Evolutionary conservation across 805 yeast species (phyloP).

Genomic region (Candida nonsorbophila): DNA sequence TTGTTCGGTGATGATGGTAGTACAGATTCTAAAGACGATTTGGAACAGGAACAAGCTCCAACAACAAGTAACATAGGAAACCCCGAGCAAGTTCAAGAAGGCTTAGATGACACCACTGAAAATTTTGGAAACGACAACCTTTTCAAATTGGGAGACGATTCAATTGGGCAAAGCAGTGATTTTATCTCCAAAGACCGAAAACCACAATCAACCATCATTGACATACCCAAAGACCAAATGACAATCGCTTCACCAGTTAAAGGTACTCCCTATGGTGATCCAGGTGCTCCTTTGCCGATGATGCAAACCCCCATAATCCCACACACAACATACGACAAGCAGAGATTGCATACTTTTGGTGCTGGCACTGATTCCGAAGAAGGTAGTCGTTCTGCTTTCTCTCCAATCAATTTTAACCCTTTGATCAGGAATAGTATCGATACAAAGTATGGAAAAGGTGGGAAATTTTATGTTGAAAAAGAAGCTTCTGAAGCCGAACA

Average conservation of each 20-base stretch:
- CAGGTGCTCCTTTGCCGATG: conserved; percentile 76
- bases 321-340: conserved; percentile 7
- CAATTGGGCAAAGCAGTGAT: conserved; percentile 1
- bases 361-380: conserved; percentile 4
- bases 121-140: conserved; percentile 2
- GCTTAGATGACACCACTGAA: conserved; percentile 1
- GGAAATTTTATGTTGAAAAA: conserved; percentile 68
- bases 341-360: not conserved
- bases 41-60: conserved; percentile 1
- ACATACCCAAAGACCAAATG: conserved; percentile 58
- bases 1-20: conserved; percentile 31
- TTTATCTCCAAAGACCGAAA: not conserved
- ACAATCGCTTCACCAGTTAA: conserved; percentile 28
- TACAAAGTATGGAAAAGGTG: conserved; percentile 83
- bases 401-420: conserved; percentile 80
- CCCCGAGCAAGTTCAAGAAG: not conserved
- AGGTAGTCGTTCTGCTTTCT: conserved; percentile 53
- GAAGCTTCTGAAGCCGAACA: conserved; percentile 18
- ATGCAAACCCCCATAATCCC: conserved; percentile 45
- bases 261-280: conserved; percentile 56
- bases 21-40: conserved; percentile 9
- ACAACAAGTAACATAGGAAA: conserved; percentile 3
- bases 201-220: conserved; percentile 21
- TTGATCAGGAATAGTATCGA: conserved; percentile 72
- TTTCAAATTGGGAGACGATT: conserved; percentile 1